Evolutionary conservation across 306 rosid species (phyloP).

Genomic region (Fagus sylvatica): DNA sequence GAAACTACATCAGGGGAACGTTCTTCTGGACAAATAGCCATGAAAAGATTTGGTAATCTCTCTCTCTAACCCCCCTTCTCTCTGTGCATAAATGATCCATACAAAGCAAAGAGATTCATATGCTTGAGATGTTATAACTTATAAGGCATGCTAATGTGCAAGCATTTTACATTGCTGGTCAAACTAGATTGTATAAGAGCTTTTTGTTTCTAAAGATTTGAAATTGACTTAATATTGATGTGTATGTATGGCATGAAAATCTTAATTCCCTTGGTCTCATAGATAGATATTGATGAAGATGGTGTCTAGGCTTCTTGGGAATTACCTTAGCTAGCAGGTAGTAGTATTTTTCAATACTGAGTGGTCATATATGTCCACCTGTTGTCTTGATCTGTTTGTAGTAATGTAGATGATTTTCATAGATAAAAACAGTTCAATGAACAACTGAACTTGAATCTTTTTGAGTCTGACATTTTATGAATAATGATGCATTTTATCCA

Average conservation of each 20-base stretch:
- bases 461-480: neutral
- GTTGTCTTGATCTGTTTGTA: constrained; percentile 12
- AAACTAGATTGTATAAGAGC: neutral
- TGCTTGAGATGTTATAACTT: constrained; percentile 4
- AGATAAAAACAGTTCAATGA: neutral
- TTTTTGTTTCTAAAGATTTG: neutral
- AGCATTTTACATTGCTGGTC: constrained; percentile 15
- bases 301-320: constrained; percentile 14
- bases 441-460: neutral
- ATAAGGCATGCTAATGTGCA: constrained; percentile 13
- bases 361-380: neutral
- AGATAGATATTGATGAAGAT: constrained; percentile 2
- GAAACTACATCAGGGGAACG: constrained; percentile 87
- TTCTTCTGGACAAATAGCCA: constrained; percentile 83
- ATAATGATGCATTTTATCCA: neutral
- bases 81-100: constrained; percentile 1
- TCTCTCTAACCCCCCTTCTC: constrained; percentile 13
- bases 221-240: neutral
- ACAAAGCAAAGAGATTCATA: neutral
- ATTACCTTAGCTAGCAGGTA: neutral
- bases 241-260: neutral
- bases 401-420: neutral
- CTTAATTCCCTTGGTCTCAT: neutral
- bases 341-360: neutral
- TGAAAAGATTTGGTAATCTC: constrained; percentile 86